These are phyloP conservation scores for Zymoseptoria ardabiliae DNA, from an alignment of 2,329 filamentous ascomycete genomes.

Conservation along the genomic window DNA sequence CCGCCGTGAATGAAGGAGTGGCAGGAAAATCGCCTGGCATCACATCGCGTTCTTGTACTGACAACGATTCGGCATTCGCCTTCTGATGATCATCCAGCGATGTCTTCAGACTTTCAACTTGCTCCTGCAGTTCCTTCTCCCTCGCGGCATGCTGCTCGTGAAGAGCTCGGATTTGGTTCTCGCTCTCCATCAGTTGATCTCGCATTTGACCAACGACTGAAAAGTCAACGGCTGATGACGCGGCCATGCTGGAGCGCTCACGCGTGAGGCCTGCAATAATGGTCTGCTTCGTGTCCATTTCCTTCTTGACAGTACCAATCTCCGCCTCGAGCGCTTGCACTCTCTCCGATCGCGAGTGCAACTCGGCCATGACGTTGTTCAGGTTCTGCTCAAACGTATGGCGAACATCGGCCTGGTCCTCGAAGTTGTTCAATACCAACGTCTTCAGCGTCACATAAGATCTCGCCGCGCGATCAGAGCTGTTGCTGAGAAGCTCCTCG, in stretches of 20 bases:
- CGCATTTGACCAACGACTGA: conserved; percentile 80
- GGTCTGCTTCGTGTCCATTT: conserved; percentile 94
- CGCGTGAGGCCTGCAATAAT: conserved; percentile 91
- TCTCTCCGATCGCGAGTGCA: conserved; percentile 77
- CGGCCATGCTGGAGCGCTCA: conserved; percentile 83
- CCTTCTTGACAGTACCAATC: conserved; percentile 74
- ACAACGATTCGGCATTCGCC: conserved; percentile 10
- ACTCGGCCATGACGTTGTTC: conserved; percentile 84
- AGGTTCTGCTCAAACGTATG: conserved; percentile 90
- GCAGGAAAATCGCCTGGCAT: conserved; percentile 35
- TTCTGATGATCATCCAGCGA: conserved; percentile 38
- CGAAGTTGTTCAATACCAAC: conserved; percentile 80
- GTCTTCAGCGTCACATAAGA: conserved; percentile 85
- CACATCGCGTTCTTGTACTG: conserved; percentile 19
- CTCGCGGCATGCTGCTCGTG: conserved; percentile 64
- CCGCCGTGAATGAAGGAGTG: conserved; percentile 26
- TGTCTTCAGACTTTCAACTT: conserved; percentile 62
- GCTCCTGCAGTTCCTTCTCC: conserved; percentile 65
- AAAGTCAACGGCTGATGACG: conserved; percentile 69
- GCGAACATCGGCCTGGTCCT: conserved; percentile 71
- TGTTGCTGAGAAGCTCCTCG: conserved; percentile 24
- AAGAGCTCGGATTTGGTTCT: conserved; percentile 66
- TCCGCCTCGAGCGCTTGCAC: conserved; percentile 86
- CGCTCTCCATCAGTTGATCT: conserved; percentile 80
- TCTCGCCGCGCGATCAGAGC: conserved; percentile 79